Base-by-base conservation (phyloP, 768 basidiomycete genomes). In the Podaxis sp. region DNA sequence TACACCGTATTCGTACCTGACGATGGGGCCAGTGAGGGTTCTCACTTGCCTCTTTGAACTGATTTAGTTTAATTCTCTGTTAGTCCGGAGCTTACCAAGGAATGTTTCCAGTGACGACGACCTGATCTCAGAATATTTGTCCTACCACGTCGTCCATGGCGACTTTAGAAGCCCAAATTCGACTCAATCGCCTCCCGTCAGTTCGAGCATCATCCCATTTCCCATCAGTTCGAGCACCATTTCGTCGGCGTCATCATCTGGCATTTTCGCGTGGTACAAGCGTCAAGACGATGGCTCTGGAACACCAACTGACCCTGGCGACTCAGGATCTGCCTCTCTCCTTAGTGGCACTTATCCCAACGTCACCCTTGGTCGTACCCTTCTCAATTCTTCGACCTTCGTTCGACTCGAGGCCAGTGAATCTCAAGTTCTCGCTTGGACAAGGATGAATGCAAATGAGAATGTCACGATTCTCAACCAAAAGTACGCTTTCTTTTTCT, bases 331-430 rank as follows among this genome's bases (percentile, higher is more conserved):
- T 12, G 61, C 55, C 8, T 67, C 66, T 48, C 76, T 79, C 4
- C 64, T 74, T 10, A 75, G 79, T n/a, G 73, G 75, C 11, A 71
- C 73, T 15, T 82, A 75, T 61, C 87, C 89, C 1, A 84, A 83
- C 66, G 77, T 80, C 65, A 89, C 88, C 0, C 73, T 92, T 58
- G 87, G 86, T 1, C 82, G 87, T 44, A 87, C 89, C 0, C 74
- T 87, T n/a, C 78, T 90, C 48, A 82, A 81, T 48, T 78, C 82
- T 41, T 67, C 80, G 0, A 62, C 75, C 0, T 70, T 81, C 30
- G 83, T 87, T 7, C 71, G 68, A 22, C 81, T 91, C 0, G 87
- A 88, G 66, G 89, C 82, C 5, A 80, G 81, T 65, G 77, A 80
- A 66, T 75, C 74, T 0, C 88, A 89, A 65, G 88, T 86, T 24